Base-by-base conservation (phyloP, 345 rosid genomes). In the Balakata baccata region DNA sequence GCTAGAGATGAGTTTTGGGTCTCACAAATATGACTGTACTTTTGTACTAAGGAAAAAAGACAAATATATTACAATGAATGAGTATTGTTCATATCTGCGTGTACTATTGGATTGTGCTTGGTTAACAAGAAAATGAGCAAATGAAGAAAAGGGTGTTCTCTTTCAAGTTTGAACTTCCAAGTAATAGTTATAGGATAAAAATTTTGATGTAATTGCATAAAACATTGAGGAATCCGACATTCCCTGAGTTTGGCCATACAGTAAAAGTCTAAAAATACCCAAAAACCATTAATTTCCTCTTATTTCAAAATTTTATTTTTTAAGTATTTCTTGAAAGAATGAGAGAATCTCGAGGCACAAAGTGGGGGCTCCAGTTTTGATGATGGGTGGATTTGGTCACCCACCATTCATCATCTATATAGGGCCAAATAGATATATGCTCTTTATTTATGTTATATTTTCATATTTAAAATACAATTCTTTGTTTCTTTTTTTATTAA, bases 261-360 rank as follows among this genome's bases (percentile, higher is more conserved):
- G 65, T 57, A 77, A 82, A 72, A 79, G 68, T 66, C 34, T 29
- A 2, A 29, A 29, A 29, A 29, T 2, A 29, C 34, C 82, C 80
- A 66, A 73, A 67, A 59, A 53, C 64, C 49, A 58, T 46, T 11
- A 13, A 63, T 68, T 18, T 68, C 18, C 13, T 74, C 17, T n/a
- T 39, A 29, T 29, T 29, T 29, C 34, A 43, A 13, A 12, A 45
- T 12, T 52, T 73, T 11, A 18, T 0, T 29, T 38, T 69, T 65
- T 54, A 8, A 5, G 6, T 23, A n/a, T 16, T 71, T 53, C 29
- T 25, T 43, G 18, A 64, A 73, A 75, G 87, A 83, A 87, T 86
- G 89, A 85, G 84, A 80, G 86, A 80, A 84, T 72, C 81, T 84
- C 89, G 78, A 82, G 75, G 84, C 74, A 38, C 34, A 29, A 29